A percentile compares a stretch with the other conserved stretches of the same genome.
phyloP scores from a whole-genome alignment of 1,139 yeast species.

The Schwanniomyces etchellsii region DNA sequence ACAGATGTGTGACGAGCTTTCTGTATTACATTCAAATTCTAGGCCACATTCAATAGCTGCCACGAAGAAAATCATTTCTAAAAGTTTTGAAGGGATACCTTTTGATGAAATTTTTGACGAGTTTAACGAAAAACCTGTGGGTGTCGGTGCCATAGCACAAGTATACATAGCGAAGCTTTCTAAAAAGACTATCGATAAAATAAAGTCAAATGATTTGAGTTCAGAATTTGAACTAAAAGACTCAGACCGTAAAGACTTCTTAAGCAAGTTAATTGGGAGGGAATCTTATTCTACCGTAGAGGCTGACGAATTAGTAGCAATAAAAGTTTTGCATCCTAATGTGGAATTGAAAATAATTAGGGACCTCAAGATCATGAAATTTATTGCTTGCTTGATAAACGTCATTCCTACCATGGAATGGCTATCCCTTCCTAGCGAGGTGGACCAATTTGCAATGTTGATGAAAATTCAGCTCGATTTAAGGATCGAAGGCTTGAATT shows the following conservation, averaged over 20 bases:
- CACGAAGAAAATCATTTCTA: constrained; percentile 54
- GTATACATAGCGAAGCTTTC: constrained; percentile 75
- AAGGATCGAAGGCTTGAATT: constrained; percentile 81
- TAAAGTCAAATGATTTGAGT: constrained; percentile 23
- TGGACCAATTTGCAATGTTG: constrained; percentile 75
- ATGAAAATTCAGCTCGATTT: constrained; percentile 88
- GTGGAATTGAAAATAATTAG: constrained; percentile 70
- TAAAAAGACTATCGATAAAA: constrained; percentile 32
- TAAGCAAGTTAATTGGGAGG: constrained; percentile 33
- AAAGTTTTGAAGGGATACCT: constrained; percentile 54
- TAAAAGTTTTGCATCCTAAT: constrained; percentile 87
- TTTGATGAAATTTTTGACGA: constrained; percentile 81
- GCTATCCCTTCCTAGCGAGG: constrained; percentile 93
- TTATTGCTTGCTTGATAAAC: constrained; percentile 69
- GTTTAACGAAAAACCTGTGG: constrained; percentile 70
- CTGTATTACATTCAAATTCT: constrained; percentile 77
- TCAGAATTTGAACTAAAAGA: constrained; percentile 10
- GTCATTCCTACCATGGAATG: constrained; percentile 92
- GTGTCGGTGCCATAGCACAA: constrained; percentile 97
- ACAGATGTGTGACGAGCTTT: constrained; percentile 72
- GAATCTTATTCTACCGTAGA: constrained; percentile 30
- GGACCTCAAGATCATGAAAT: constrained; percentile 77
- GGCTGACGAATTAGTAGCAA: constrained; percentile 65
- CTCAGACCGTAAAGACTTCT: constrained; percentile 12
- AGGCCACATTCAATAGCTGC: constrained; percentile 61